These are phyloP conservation scores for Phytophthora fragariae DNA, from an alignment of 352 stramenopile species.

Conservation along the genomic window DNA sequence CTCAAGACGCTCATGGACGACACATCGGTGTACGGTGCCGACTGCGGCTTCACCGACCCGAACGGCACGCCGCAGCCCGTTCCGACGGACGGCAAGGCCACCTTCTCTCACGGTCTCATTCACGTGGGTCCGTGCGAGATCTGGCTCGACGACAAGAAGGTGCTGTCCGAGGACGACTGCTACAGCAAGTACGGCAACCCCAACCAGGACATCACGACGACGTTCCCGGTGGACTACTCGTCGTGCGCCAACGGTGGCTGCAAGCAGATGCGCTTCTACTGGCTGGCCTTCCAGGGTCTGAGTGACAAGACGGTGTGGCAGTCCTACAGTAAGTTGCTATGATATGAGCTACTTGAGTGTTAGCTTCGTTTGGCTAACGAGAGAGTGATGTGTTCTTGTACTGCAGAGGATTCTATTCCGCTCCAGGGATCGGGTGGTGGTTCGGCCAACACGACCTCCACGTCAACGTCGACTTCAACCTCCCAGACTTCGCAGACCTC, in stretches of 20 bases:
- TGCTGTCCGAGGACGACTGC: conserved; percentile 35
- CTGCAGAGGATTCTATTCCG: background rate
- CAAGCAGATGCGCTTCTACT: conserved; percentile 34
- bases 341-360: no score
- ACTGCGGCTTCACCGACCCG: conserved; percentile 24
- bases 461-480: background rate
- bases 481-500: background rate
- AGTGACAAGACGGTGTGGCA: conserved; percentile 26
- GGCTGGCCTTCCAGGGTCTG: conserved; percentile 29
- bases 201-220: conserved; percentile 13
- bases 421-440: background rate
- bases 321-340: background rate
- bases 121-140: conserved; percentile 15
- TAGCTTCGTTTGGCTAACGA: background rate
- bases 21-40: conserved; percentile 16
- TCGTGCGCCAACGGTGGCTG: conserved; percentile 7
- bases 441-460: background rate
- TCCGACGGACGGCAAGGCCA: conserved; percentile 14
- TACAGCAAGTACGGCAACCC: conserved; percentile 21
- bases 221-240: conserved; percentile 32
- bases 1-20: conserved; percentile 25
- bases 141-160: conserved; percentile 20
- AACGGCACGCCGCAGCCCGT: conserved; percentile 8
- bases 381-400: background rate
- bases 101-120: conserved; percentile 17